Evolutionary conservation across 1,284 basidiomycete genomes (phyloP).

Genomic region (Uromyces viciae-fabae): DNA sequence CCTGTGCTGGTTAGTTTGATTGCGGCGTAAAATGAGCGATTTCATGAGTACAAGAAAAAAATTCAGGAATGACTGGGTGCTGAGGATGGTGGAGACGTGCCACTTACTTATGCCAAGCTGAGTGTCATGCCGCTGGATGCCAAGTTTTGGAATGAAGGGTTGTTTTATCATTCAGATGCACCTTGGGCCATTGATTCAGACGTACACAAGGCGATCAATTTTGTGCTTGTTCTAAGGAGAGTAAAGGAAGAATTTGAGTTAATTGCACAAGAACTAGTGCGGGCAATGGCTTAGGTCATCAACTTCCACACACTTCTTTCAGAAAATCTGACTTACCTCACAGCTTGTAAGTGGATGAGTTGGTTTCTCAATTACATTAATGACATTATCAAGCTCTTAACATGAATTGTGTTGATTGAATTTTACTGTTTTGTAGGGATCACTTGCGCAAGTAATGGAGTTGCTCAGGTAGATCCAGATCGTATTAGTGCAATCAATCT

Average conservation of each 20-base stretch:
- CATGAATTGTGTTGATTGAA: neutral
- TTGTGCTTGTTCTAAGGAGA: neutral
- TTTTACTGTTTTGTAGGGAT: neutral
- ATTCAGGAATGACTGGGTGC: neutral
- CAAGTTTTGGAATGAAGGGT: neutral
- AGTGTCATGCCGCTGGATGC: neutral
- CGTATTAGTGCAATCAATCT: neutral
- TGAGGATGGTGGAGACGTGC: neutral
- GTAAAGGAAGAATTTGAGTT: neutral
- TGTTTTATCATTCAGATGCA: constrained; percentile 3
- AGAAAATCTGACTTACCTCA: neutral
- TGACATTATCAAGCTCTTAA: neutral
- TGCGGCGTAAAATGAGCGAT: neutral
- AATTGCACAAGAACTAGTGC: neutral
- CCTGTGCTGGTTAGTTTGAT: neutral
- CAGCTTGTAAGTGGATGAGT: neutral
- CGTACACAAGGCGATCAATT: neutral
- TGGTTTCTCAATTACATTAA: neutral
- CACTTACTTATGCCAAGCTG: neutral
- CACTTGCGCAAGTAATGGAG: neutral
- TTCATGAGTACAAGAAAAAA: neutral
- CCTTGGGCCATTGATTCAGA: neutral
- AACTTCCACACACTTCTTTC: neutral
- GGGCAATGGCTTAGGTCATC: neutral
- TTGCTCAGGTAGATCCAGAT: neutral